Conservation (phyloP, 495 filamentous ascomycete genomes). For the Neurospora sp. region DNA sequence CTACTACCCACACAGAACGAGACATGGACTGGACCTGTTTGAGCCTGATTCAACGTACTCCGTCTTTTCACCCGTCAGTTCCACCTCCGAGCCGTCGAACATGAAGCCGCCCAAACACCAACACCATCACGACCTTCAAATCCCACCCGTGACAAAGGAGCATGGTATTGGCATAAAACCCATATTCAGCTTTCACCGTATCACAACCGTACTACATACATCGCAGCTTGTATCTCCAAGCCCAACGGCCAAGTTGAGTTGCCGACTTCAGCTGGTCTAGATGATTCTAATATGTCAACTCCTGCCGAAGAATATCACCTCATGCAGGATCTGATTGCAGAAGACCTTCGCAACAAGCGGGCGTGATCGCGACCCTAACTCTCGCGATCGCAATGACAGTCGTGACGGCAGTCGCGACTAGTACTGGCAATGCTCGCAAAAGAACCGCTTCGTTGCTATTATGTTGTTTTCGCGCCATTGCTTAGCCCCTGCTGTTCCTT, state of each 20-base stretch:
- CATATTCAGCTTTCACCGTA: neutral
- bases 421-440: too few species aligned
- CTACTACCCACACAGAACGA: constrained; percentile 8
- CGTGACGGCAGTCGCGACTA: too few species aligned
- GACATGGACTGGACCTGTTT: constrained; percentile 9
- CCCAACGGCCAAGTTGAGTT: constrained; percentile 5
- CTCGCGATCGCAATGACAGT: too few species aligned
- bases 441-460: too few species aligned
- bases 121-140: too few species aligned
- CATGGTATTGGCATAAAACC: constrained; percentile 21
- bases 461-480: too few species aligned
- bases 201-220: neutral
- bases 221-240: constrained; percentile 1
- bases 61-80: neutral
- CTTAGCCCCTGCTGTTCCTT: too few species aligned
- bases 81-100: too few species aligned
- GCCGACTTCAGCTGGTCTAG: constrained; percentile 3
- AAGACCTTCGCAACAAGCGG: neutral
- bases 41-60: constrained; percentile 6
- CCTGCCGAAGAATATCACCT: neutral
- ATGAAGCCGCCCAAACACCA: neutral
- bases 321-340: too few species aligned
- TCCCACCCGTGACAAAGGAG: constrained; percentile 11
- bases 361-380: neutral
- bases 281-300: neutral